phyloP scores from a whole-genome alignment of 352 stramenopile genomes.

The Phytophthora sp. region DNA sequence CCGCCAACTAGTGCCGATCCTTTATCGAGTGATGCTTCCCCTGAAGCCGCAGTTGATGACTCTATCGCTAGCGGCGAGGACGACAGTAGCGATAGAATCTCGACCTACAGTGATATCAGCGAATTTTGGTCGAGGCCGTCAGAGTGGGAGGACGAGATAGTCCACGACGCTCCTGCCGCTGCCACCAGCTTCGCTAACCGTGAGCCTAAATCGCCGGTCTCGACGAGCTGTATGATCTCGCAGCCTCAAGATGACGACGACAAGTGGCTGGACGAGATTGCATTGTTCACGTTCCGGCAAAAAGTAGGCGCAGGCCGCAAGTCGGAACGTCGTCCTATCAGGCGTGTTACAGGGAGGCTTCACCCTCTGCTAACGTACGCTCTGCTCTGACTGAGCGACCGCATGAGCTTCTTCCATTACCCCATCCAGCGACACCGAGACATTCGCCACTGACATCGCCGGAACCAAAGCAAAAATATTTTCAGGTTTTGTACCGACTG shows the following conservation, averaged over 20 bases:
- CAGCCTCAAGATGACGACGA: slow-evolving; percentile 27
- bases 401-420: background rate
- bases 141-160: slow-evolving; percentile 21
- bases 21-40: background rate
- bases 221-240: background rate
- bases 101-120: slow-evolving; percentile 34
- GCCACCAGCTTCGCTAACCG: background rate
- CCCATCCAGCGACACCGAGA: background rate
- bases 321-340: slow-evolving; percentile 9
- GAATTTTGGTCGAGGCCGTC: slow-evolving; percentile 37
- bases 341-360: slow-evolving; percentile 1
- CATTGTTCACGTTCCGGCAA: slow-evolving; percentile 21
- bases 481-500: background rate
- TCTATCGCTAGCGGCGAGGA: background rate
- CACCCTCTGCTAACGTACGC: slow-evolving; percentile 6
- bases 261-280: slow-evolving; percentile 33
- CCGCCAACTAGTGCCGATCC: slow-evolving; percentile 7
- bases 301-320: slow-evolving; percentile 17
- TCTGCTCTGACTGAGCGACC: slow-evolving; percentile 13
- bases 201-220: background rate
- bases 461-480: background rate
- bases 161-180: background rate
- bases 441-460: background rate
- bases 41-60: background rate
- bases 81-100: slow-evolving; percentile 12